Conservation (phyloP, 306 rosid genomes). For the Spatholobus suberectus region DNA sequence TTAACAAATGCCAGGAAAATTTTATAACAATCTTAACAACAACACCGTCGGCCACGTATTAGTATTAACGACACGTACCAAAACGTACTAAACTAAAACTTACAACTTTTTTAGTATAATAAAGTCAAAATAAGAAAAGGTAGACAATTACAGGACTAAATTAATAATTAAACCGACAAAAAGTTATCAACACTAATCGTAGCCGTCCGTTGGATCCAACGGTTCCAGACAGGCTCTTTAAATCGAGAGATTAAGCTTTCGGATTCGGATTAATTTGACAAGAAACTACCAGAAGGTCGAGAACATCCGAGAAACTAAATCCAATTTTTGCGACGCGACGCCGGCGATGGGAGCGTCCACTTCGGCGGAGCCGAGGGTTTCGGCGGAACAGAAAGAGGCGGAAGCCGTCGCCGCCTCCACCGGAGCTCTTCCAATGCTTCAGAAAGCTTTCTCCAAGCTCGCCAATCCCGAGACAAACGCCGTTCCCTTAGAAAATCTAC, state of each 20-base stretch:
- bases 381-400: slow-evolving; percentile 69
- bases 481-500: slow-evolving; percentile 57
- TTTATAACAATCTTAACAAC: too few species aligned
- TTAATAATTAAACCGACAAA: not conserved
- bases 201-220: slow-evolving; percentile 3
- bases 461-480: slow-evolving; percentile 61
- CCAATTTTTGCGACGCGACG: not conserved
- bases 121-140: too few species aligned
- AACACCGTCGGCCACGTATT: too few species aligned
- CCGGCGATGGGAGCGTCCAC: slow-evolving; percentile 76
- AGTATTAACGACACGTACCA: too few species aligned
- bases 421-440: slow-evolving; percentile 85
- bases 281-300: slow-evolving; percentile 14
- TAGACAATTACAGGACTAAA: too few species aligned
- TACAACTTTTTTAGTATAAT: too few species aligned
- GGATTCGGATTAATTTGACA: not conserved
- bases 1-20: too few species aligned
- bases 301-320: slow-evolving; percentile 7
- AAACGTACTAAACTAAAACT: too few species aligned
- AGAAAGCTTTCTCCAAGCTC: slow-evolving; percentile 69
- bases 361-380: slow-evolving; percentile 59
- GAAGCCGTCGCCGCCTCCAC: slow-evolving; percentile 72
- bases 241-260: not conserved
- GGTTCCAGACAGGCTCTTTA: not conserved
- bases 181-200: not conserved